phyloP scores from a whole-genome alignment of 2,329 filamentous ascomycete genomes.

The Stagonosporopsis rhizophila region DNA sequence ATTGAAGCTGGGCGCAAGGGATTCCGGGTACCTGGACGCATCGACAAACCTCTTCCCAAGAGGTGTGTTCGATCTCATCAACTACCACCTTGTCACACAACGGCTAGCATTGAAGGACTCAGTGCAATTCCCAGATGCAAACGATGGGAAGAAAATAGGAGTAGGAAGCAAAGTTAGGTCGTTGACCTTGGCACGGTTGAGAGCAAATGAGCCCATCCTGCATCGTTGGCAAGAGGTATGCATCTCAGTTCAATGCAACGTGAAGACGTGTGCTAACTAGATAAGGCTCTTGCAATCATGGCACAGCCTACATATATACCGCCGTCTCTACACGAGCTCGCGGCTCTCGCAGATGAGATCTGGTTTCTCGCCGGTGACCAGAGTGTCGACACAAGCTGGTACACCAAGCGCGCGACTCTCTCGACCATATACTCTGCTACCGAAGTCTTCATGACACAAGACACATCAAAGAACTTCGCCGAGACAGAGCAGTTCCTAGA shows the following conservation, averaged over 20 bases:
- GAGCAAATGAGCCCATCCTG: constrained; percentile 75
- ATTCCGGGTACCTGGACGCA: constrained; percentile 86
- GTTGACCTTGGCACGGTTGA: constrained; percentile 77
- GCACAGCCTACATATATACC: constrained; percentile 81
- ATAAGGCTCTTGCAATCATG: constrained; percentile 85
- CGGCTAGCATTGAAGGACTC: constrained; percentile 64
- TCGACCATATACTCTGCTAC: constrained; percentile 72
- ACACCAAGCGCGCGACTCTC: constrained; percentile 72
- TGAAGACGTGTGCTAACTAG: constrained; percentile 2
- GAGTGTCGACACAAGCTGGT: constrained; percentile 87
- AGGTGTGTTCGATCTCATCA: constrained; percentile 81
- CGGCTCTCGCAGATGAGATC: constrained; percentile 87
- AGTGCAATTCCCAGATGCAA: constrained; percentile 53
- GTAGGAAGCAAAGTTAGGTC: constrained; percentile 71
- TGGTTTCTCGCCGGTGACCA: constrained; percentile 84
- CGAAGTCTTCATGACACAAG: constrained; percentile 94
- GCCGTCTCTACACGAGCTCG: constrained; percentile 78
- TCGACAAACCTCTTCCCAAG: constrained; percentile 82
- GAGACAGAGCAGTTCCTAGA: constrained; percentile 84
- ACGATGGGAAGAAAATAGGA: constrained; percentile 49
- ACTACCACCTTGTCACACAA: constrained; percentile 75
- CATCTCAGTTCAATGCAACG: background rate
- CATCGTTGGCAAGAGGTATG: constrained; percentile 83
- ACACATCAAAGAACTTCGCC: constrained; percentile 72
- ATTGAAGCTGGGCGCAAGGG: constrained; percentile 78